Base-by-base conservation (phyloP, 441 rosid genomes). In the Erysimum cheiri region DNA sequence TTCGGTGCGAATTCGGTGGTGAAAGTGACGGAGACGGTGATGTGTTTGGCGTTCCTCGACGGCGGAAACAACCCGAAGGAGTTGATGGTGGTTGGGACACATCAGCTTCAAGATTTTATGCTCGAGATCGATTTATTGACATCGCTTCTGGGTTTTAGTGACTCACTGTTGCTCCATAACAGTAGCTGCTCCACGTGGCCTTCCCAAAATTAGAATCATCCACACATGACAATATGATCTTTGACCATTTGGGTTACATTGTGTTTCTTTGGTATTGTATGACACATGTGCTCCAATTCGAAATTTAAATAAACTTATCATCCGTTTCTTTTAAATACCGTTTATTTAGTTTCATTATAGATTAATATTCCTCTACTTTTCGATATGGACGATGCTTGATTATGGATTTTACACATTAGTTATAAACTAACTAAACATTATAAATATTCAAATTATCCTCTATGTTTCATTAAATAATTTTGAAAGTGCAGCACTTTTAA, bases 41-140 rank as follows among this genome's bases (percentile, higher is more conserved):
- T 73, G 41, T 80, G 82, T 40, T 66, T 83, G 13, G 82, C 61
- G 0, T 78, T 83, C 70, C 3, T 78, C 8, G 74, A 81, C 63
- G 81, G 76, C 13, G 80, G 80, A n/a, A 5, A 24, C 3, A 36
- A 7, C 1, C 62, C 55, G 0, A 40, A 44, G 13, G 71, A 72
- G 17, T 28, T 63, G 0, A 69, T 79, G 6, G 46, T 68, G 17
- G 29, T 74, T 24, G 83, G 80, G 52, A 56, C 70, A 40, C 72
- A 82, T 44, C 85, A 80, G 48, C 29, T 82, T 41, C 74, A 75
- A 63, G 66, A 82, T 24, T 53, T 69, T 39, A 26, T 77, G 14
- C 2, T 82, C 8, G 60, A 77, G 54, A 69, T 80, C 39, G 85
- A 78, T 55, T 57, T 75, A n/a, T 70, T 63, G 8, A 37, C n/a